These are phyloP conservation scores for Anacardium occidentale DNA, from an alignment of 345 rosid species.

Conservation along the genomic window DNA sequence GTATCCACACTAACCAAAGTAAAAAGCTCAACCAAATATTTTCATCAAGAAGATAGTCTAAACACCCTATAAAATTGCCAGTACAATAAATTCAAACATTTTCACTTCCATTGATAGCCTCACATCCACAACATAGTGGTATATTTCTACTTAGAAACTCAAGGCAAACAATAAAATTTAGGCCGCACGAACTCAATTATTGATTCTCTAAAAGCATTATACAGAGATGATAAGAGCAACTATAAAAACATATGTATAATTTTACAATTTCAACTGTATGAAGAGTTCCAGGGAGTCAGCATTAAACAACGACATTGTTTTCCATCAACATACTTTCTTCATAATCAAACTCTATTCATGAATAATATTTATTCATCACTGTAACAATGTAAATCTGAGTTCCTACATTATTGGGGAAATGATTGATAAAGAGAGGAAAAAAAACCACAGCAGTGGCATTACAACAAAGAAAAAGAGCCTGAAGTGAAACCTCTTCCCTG, in stretches of 20 bases:
- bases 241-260: neutral
- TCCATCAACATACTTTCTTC: neutral
- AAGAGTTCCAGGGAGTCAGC: neutral
- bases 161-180: neutral
- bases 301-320: no score
- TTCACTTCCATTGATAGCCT: no score
- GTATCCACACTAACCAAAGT: no score
- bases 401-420: constrained; percentile 17
- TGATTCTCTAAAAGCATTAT: no score
- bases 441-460: constrained; percentile 22
- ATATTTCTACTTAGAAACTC: neutral
- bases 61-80: no score
- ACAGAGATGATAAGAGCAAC: neutral
- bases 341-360: neutral
- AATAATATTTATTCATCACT: neutral
- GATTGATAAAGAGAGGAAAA: constrained; percentile 9
- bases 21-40: no score
- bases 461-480: constrained; percentile 14
- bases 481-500: constrained; percentile 3
- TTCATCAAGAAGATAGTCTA: no score
- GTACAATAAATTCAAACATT: no score
- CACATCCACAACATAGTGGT: no score
- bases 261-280: no score
- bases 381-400: constrained; percentile 11
- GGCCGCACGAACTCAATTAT: neutral